These are phyloP conservation scores for Tylopilus orsonianus DNA, from an alignment of 1,284 basidiomycete species.

Conservation along the genomic window DNA sequence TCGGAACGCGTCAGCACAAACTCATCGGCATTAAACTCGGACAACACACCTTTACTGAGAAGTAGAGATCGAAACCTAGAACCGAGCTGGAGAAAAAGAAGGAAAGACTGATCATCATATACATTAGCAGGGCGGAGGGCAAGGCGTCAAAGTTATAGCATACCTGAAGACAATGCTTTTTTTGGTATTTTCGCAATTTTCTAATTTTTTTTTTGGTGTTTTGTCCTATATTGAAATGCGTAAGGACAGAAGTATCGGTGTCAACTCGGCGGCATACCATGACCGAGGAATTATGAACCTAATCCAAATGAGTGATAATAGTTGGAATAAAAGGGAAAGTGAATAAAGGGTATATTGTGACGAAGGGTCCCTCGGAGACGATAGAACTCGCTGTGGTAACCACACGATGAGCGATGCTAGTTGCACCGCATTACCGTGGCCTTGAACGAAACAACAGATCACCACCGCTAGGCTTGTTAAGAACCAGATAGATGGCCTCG, in stretches of 20 bases:
- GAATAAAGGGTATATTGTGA: slow-evolving; percentile 13
- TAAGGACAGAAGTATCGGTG: background rate
- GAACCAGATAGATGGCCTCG: background rate
- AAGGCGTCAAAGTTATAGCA: too few relatives aligned
- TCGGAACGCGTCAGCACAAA: background rate
- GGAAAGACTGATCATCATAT: background rate
- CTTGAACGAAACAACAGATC: background rate
- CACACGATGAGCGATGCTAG: too few relatives aligned
- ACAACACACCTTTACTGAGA: background rate
- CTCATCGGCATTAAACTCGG: background rate
- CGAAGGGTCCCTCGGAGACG: background rate
- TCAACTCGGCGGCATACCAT: too few relatives aligned
- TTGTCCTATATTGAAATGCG: background rate
- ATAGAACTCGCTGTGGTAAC: background rate
- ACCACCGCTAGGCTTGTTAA: background rate
- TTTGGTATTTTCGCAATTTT: background rate
- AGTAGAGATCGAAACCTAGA: background rate
- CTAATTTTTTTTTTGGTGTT: background rate
- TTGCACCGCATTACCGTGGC: too few relatives aligned
- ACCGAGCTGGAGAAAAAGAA: background rate
- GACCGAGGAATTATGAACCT: background rate
- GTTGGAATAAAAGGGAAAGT: slow-evolving; percentile 1
- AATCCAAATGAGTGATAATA: slow-evolving; percentile 3
- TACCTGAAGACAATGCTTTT: background rate
- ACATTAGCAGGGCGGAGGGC: background rate